These are phyloP conservation scores for Plantago major DNA, from an alignment of 257 asterid species.

Conservation along the genomic window DNA sequence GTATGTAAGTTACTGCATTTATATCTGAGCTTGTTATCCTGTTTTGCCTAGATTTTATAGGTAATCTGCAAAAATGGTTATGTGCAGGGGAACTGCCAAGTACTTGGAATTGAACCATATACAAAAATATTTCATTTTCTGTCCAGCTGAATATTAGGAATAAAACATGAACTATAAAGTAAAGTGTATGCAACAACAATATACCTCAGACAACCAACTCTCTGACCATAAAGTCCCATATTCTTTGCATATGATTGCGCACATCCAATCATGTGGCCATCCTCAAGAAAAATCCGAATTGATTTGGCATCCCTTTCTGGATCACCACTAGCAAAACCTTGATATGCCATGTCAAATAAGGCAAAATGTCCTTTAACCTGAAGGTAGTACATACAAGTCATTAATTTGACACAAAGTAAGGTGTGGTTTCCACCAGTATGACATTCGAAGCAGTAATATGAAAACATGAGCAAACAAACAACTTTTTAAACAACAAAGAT, in stretches of 20 bases:
- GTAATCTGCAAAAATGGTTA: too few species aligned
- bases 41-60: too few species aligned
- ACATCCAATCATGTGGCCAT: slow-evolving; percentile 93
- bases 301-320: slow-evolving; percentile 94
- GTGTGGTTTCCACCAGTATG: neutral
- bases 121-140: neutral
- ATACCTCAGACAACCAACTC: slow-evolving; percentile 96
- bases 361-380: slow-evolving; percentile 93
- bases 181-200: neutral
- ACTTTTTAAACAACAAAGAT: neutral
- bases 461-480: neutral
- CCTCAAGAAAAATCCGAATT: slow-evolving; percentile 88
- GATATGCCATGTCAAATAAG: slow-evolving; percentile 98
- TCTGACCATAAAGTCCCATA: slow-evolving; percentile 98
- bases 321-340: slow-evolving; percentile 99
- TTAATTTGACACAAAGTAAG: neutral
- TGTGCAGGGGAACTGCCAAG: too few species aligned
- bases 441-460: neutral
- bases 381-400: slow-evolving; percentile 13
- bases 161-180: too few species aligned
- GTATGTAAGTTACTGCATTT: too few species aligned
- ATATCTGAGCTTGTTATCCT: too few species aligned
- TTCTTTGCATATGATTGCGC: slow-evolving; percentile 97
- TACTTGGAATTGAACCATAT: too few species aligned
- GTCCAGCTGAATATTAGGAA: slow-evolving; percentile 8